Evolutionary conservation across 2,329 filamentous ascomycete genomes (phyloP).

Genomic region (Venturiaceae sp.): DNA sequence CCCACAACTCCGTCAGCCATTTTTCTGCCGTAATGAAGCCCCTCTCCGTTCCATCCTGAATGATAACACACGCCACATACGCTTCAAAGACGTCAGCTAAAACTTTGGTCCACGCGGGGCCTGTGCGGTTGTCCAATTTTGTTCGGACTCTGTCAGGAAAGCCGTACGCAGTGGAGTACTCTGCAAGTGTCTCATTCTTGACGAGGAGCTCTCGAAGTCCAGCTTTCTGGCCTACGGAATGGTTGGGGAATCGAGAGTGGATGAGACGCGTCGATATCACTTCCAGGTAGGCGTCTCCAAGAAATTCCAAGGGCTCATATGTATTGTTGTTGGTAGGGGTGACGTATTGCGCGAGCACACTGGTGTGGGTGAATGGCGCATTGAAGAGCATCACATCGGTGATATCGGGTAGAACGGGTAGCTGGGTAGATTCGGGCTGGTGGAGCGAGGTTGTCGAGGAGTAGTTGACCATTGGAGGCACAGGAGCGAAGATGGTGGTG

Average conservation of each 20-base stretch:
- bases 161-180: conserved; percentile 60
- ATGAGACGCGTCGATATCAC: conserved; percentile 67
- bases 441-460: background rate
- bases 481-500: background rate
- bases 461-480: background rate
- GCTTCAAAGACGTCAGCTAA: conserved; percentile 85
- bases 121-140: conserved; percentile 9
- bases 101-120: conserved; percentile 50
- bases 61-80: conserved; percentile 70
- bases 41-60: conserved; percentile 48
- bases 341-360: conserved; percentile 4
- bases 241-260: conserved; percentile 56
- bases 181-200: conserved; percentile 67
- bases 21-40: conserved; percentile 52
- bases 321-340: conserved; percentile 8
- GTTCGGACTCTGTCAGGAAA: conserved; percentile 53
- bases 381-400: conserved; percentile 4
- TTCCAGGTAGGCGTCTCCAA: conserved; percentile 81
- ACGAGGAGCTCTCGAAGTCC: conserved; percentile 71
- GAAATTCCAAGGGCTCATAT: conserved; percentile 81
- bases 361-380: conserved; percentile 9
- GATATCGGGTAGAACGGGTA: conserved; percentile 7
- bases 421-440: background rate
- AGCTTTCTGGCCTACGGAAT: conserved; percentile 59
- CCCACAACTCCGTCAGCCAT: conserved; percentile 74